Base-by-base conservation (phyloP, 768 basidiomycete genomes). In the Dioszegia crocea region DNA sequence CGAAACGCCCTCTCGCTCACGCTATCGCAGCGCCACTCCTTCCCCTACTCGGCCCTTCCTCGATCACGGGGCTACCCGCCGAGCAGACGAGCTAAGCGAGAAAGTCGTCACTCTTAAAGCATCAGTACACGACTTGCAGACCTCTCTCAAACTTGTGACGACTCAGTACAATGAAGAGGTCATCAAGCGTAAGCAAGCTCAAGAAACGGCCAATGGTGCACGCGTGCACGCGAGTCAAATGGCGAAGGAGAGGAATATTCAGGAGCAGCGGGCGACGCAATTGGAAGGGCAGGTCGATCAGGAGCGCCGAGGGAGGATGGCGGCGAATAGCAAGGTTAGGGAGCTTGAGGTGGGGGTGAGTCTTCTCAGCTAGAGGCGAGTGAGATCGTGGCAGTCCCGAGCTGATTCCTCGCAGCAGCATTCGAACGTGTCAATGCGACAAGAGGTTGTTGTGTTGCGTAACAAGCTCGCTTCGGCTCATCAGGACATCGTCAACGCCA, bases 141-240 rank as follows among this genome's bases (percentile, higher is more conserved):
- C 17, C 17, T 36, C 40, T n/a, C 33, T 46, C 4, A 44, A 16
- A 9, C 17, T n/a, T n/a, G n/a, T 19, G 33, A 36, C 49, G 26
- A 14, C n/a, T 2, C 2, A 47, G 39, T 17, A 39, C 4, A 47
- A 56, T 43, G 62, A 62, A 30, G 59, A 61, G 27, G 36, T 29
- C 4, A 26, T 31, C 2, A 16, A 17, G 4, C 56, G 60, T 2
- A 29, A 41, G 5, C 26, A 45, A 4, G 23, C 56, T 11, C 61
- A 67, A 21, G 14, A 26, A 2, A 46, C 58, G 26, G 38, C 23
- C 3, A 27, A 50, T 8, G 44, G 57, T 11, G 59, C 61, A 8
- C 62, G 41, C 8, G 61, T 50, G 14, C 57, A 64, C 6, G 63
- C 64, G 40, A 63, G 61, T 36, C 21, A 38, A n/a, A 19, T 46